Conservation (phyloP, 2,329 filamentous ascomycete species). For the Huntiella moniliformis region DNA sequence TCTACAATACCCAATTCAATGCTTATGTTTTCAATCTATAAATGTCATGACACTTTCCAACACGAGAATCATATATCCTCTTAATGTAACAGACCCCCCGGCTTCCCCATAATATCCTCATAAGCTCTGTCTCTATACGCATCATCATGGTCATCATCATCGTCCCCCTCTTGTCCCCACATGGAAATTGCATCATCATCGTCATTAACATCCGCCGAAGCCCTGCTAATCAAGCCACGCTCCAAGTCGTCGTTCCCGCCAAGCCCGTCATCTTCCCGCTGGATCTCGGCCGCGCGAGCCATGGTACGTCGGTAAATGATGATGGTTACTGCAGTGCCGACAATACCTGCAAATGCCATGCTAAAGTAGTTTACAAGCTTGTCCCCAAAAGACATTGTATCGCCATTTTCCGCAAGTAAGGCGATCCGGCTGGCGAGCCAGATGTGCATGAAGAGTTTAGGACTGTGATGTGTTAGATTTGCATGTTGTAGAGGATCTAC, state of each 20-base stretch:
- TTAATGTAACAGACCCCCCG: slow-evolving; percentile 8
- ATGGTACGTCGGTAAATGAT: slow-evolving; percentile 65
- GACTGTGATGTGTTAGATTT: slow-evolving; percentile 24
- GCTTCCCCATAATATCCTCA: slow-evolving; percentile 11
- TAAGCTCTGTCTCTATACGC: slow-evolving; percentile 11
- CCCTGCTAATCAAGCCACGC: slow-evolving; percentile 25
- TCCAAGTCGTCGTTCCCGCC: slow-evolving; percentile 23
- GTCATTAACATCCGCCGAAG: slow-evolving; percentile 34
- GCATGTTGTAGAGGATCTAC: not conserved
- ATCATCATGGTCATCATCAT: slow-evolving; percentile 17
- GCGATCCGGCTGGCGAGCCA: slow-evolving; percentile 80
- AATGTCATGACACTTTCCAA: not conserved
- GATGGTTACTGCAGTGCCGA: slow-evolving; percentile 61
- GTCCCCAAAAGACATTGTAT: slow-evolving; percentile 60
- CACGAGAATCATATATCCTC: not conserved
- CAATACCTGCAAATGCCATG: slow-evolving; percentile 50
- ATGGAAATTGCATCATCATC: slow-evolving; percentile 42
- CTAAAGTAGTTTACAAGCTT: slow-evolving; percentile 69
- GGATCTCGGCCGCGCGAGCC: slow-evolving; percentile 40
- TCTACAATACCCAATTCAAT: not conserved
- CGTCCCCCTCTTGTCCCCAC: slow-evolving; percentile 29
- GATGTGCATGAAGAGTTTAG: slow-evolving; percentile 78
- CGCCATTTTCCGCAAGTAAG: slow-evolving; percentile 62
- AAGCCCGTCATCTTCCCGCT: slow-evolving; percentile 20
- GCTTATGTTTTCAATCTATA: not conserved